A percentile compares a stretch with the other conserved stretches of the same genome.
These are phyloP conservation scores for Aaosphaeria arxii DNA, from an alignment of 2,329 filamentous ascomycete genomes.

Conservation along the genomic window DNA sequence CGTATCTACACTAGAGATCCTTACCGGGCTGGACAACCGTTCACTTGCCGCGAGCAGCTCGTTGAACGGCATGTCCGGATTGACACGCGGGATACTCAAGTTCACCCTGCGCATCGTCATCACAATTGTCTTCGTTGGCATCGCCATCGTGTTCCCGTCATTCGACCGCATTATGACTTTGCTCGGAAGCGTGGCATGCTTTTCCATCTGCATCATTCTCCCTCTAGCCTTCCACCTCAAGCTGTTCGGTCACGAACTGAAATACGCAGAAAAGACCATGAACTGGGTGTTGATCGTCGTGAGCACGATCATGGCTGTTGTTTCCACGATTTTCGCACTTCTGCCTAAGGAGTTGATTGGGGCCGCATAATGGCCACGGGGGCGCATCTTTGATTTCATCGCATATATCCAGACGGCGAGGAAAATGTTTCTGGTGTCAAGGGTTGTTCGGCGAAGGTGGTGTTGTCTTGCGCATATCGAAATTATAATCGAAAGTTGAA, in stretches of 20 bases:
- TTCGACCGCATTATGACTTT: constrained; percentile 92
- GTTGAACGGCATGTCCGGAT: constrained; percentile 53
- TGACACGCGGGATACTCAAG: constrained; percentile 58
- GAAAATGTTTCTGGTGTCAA: too few species aligned
- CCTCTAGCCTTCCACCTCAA: constrained; percentile 88
- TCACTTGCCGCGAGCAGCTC: constrained; percentile 49
- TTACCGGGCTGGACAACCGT: constrained; percentile 67
- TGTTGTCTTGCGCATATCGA: too few species aligned
- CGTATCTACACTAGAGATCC: constrained; percentile 76
- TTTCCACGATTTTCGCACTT: constrained; percentile 87
- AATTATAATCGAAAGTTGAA: too few species aligned
- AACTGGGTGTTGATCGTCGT: constrained; percentile 68
- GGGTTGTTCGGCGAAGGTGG: too few species aligned
- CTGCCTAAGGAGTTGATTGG: constrained; percentile 74
- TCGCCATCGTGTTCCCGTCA: constrained; percentile 70
- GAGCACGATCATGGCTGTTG: constrained; percentile 65
- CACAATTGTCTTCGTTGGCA: constrained; percentile 69
- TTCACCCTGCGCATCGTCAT: constrained; percentile 62
- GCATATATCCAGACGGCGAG: background rate
- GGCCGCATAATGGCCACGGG: constrained; percentile 14
- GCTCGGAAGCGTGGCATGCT: constrained; percentile 85
- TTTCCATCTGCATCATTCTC: constrained; percentile 89
- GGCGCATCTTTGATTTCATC: background rate
- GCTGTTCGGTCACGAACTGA: constrained; percentile 75
- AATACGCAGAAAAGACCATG: constrained; percentile 58